These are phyloP conservation scores for Pleurotus sapidus DNA, from an alignment of 768 basidiomycete genomes.

Conservation along the genomic window DNA sequence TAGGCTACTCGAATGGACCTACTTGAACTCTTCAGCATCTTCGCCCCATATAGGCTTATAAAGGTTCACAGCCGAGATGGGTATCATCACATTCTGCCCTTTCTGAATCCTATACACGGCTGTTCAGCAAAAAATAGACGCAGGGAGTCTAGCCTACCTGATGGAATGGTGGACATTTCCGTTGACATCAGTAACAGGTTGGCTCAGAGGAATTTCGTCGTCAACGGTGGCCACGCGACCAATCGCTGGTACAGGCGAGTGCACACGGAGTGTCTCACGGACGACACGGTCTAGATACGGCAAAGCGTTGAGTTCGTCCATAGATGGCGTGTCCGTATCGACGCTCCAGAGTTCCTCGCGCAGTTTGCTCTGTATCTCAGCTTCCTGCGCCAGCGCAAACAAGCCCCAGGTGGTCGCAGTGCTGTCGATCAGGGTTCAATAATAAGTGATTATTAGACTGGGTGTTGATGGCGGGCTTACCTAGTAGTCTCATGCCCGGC, in stretches of 20 bases:
- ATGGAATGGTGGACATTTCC: conserved; percentile 28
- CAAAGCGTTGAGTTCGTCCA: conserved; percentile 52
- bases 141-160: conserved; percentile 15
- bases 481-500: conserved; percentile 50
- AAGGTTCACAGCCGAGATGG: conserved; percentile 35
- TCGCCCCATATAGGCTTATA: conserved; percentile 42
- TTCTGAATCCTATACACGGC: conserved; percentile 20
- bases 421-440: conserved; percentile 8
- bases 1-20: conserved; percentile 1
- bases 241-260: conserved; percentile 35
- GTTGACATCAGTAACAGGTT: conserved; percentile 31
- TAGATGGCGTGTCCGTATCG: conserved; percentile 38
- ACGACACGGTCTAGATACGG: conserved; percentile 51
- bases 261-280: conserved; percentile 42
- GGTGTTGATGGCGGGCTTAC: conserved; percentile 13
- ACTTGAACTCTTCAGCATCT: conserved; percentile 45
- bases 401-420: conserved; percentile 42
- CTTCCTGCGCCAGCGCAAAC: conserved; percentile 36
- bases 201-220: conserved; percentile 34
- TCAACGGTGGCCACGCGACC: conserved; percentile 32
- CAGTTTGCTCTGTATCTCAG: conserved; percentile 39
- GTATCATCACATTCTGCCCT: conserved; percentile 29
- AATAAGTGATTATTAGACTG: not conserved
- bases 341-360: conserved; percentile 41
- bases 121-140: not conserved